Base-by-base conservation (phyloP, 2,329 filamentous ascomycete species). In the Neonectria hederae region DNA sequence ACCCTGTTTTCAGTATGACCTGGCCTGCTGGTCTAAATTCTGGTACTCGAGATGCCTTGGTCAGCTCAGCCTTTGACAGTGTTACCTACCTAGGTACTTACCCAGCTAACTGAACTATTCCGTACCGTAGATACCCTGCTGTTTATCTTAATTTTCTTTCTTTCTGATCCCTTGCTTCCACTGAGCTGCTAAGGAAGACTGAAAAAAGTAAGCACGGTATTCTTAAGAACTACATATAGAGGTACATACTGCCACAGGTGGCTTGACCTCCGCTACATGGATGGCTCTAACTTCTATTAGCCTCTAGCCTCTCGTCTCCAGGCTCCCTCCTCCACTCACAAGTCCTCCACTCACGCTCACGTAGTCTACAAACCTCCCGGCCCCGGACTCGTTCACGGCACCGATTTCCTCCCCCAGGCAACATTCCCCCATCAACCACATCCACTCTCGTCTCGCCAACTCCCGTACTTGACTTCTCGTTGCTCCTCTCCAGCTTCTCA, bases 281-380 rank as follows among this genome's bases (percentile, higher is more conserved):
- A 32, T 48, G 46, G 42, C 59, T 57, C 55, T 55, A 30, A 49
- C 30, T 56, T 58, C 46, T 57, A 21, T 32, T 55, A 40, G 51
- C 56, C 49, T 53, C 48, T 57, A 58, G 53, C 46, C 46, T 53
- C 43, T 54, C 46, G 53, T 53, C 46, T 63, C 49, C 54, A 65
- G 58, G 65, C 66, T 71, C 66, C 68, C 72, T 75, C 70, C 65
- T 73, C 69, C 69, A 74, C 65, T 68, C 65, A 65, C 61, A 51
- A 55, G 35, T 75, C 70, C 65, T 73, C 69, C 69, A 74, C 65
- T 69, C 65, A 65, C 61, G 55, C 61, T 63, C 61, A 35, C 54
- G 30, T 54, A n/a, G n/a, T 63, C 61, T 59, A 59, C 55, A 65
- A 67, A 57, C 64, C 57, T 67, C 62, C 62, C 57, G 67, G 64